Conservation (phyloP, 2,329 filamentous ascomycete species). For the Tolypocladium ophioglossoides region DNA sequence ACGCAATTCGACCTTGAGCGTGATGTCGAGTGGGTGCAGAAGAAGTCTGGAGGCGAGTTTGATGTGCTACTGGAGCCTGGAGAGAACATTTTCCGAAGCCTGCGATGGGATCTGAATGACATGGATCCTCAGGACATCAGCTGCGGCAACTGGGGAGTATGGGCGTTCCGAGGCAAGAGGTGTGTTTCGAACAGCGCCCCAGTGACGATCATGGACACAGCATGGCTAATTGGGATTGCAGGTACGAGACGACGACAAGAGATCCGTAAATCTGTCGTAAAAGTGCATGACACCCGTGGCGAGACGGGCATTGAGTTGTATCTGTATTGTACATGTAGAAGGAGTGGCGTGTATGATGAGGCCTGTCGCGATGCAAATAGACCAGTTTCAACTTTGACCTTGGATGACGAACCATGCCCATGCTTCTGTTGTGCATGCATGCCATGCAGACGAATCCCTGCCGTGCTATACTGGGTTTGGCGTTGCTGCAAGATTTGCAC, state of each 20-base stretch:
- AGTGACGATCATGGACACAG: neutral
- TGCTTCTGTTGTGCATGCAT: neutral
- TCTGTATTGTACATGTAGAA: conserved; percentile 3
- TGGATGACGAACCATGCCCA: neutral
- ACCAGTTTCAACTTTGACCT: neutral
- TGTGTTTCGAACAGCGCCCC: conserved; percentile 31
- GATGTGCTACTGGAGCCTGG: conserved; percentile 86
- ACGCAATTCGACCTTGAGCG: conserved; percentile 91
- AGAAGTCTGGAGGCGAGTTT: conserved; percentile 80
- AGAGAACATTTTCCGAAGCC: conserved; percentile 86
- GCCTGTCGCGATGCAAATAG: neutral
- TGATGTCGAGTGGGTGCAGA: conserved; percentile 81
- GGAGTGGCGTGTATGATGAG: neutral
- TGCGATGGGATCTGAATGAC: conserved; percentile 96
- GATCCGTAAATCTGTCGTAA: conserved; percentile 16
- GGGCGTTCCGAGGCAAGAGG: conserved; percentile 96
- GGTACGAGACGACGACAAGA: conserved; percentile 54
- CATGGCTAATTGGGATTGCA: conserved; percentile 25
- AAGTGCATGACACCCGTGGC: neutral
- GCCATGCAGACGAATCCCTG: neutral
- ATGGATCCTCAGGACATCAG: conserved; percentile 87
- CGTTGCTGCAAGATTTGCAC: conserved; percentile 1
- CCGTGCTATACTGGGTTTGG: neutral
- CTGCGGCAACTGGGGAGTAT: conserved; percentile 94
- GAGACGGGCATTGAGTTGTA: conserved; percentile 1